phyloP scores from a whole-genome alignment of 257 asterid genomes.

The Sherardia arvensis region DNA sequence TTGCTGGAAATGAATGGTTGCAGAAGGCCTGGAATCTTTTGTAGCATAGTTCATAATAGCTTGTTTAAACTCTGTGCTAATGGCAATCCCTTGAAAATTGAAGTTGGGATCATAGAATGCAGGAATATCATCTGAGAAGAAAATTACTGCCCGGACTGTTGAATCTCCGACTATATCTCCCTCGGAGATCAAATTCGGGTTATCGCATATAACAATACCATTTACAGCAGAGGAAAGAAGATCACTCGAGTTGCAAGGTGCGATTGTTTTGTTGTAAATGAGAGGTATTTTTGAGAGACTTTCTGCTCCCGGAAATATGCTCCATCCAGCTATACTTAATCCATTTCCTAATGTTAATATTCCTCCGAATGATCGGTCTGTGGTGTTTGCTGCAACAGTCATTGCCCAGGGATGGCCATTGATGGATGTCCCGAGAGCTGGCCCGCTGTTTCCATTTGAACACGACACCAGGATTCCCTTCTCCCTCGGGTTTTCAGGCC shows the following conservation, averaged over 20 bases:
- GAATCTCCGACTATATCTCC: background rate
- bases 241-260: constrained; percentile 3
- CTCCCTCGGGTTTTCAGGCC: constrained; percentile 18
- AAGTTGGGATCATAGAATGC: background rate
- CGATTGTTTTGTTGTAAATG: constrained; percentile 4
- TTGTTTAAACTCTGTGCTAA: constrained; percentile 1
- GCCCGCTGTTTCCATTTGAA: constrained; percentile 13
- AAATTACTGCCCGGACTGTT: background rate
- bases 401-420: constrained; percentile 17
- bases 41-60: constrained; percentile 2
- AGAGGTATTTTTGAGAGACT: background rate
- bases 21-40: background rate
- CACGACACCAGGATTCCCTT: constrained; percentile 13
- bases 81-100: background rate
- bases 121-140: background rate
- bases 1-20: constrained; percentile 10
- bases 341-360: constrained; percentile 15
- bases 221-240: constrained; percentile 1
- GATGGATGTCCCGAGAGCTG: background rate
- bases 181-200: background rate
- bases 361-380: constrained; percentile 15
- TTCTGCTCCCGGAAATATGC: background rate
- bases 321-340: constrained; percentile 7
- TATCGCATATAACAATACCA: background rate
- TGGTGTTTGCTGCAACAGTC: constrained; percentile 10